Base-by-base conservation (phyloP, 2,329 filamentous ascomycete species). In the Cladosporium sp. region DNA sequence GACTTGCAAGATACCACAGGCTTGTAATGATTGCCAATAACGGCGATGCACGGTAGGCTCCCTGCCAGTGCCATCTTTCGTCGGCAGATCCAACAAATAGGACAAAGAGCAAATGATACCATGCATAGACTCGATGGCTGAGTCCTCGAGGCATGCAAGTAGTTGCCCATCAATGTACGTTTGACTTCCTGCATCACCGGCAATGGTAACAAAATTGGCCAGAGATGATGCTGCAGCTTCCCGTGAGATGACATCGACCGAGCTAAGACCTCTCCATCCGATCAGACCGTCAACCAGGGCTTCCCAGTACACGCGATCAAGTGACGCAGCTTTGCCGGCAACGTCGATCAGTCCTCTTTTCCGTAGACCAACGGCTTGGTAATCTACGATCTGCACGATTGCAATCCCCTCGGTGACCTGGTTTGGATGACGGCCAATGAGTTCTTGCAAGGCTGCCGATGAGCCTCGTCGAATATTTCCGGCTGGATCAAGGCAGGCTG, bases 401-500 rank as follows among this genome's bases (percentile, higher is more conserved):
- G 87, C 79, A 65, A 99, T 98, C 0, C 94, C 95, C 72, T 93
- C 83, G 18, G 85, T 82, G 37, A 98, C 87, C 0, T 86, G 93
- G 72, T 97, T 89, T 0, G 95, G 94, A 78, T 99, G 94, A 11
- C 95, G 88, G 12, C 95, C 95, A 66, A 98, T 90, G 16, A 99
- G 84, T 76, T 99, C 95, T 75, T 99, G 95, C 44, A 99, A 80
- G 2, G 95, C 95, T 52, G 95, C 95, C 29, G 95, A 98, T 33
- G 94, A 90, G 3, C 94, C 95, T 70, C 95, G 87, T 62, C 95
- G 86, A 71, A 99, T 97, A 71, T 99, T 99, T 3, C 95, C 95
- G 12, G 92, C 89, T 1, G 94, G 89, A 74, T 99, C 95, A 7
- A 97, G 83, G 68, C 90, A 95, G 6, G 92, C 93, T 1, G 92